Evolutionary conservation across 1,139 yeast genomes (phyloP), one percentile per base, ranked within the genome.

Genomic region (Candida sanyaensis): DNA sequence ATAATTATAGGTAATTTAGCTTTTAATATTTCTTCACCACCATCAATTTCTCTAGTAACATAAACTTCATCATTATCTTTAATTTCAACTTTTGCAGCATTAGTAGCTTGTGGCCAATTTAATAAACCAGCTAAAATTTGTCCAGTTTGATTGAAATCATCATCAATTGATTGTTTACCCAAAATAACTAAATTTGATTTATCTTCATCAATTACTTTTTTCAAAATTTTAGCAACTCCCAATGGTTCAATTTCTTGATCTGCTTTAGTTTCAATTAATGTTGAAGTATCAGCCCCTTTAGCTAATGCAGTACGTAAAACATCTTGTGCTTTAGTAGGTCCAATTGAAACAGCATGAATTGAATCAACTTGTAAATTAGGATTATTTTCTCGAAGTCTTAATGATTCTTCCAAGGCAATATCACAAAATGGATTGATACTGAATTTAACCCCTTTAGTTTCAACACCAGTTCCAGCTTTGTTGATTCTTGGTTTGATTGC

Each of bases 71-170:
- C 84, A 28, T 81, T 83, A 38, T 75, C 80, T 29, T 38, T 28
- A 27, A 89, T 65, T 47, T 79, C 88, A 32, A 93, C 95, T 68
- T 90, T 88, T 44, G 96, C 86, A 7, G 98, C 99, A 64, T 91
- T 89, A 41, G 97, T 92, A 33, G 97, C 98, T 69, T 93, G 99
- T 13, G 98, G 96, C 99, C 99, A 93, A 61, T 86, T 83, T 68
- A 93, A 79, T 55, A 93, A 74, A 6, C 97, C 98, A 2, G 97
- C 98, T 50, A 93, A 80, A 83, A 93, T 89, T 69, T 92, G 98
- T 26, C 99, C 99, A n/a, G 97, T 92, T 68, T 92, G 97, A 68
- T 89, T 90, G 43, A 89, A 78, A 63, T 93, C 99, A 60, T 91
- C 96, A 67, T 93, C 99, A 60, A 93, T 92, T 36, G 98, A 92